phyloP scores from a whole-genome alignment of 768 basidiomycete genomes.

The Amanita pseudoporphyria region DNA sequence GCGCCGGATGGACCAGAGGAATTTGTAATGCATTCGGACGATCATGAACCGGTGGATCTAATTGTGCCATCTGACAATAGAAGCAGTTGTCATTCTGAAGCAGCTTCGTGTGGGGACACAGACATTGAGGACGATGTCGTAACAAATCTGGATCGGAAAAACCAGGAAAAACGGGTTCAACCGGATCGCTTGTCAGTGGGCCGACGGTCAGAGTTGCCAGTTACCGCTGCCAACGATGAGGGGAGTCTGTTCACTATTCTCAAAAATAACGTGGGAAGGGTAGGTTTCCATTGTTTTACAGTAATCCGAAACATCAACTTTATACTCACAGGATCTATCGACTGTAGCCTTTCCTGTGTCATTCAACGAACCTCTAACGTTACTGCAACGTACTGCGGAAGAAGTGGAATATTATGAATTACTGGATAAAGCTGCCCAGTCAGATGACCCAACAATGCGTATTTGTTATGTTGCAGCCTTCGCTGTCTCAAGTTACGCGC shows the following conservation, averaged over 20 bases:
- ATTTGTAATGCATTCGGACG: slow-evolving; percentile 49
- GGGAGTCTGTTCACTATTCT: slow-evolving; percentile 75
- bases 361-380: slow-evolving; percentile 82
- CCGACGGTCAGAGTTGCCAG: slow-evolving; percentile 51
- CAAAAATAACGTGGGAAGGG: slow-evolving; percentile 87
- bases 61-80: slow-evolving; percentile 26
- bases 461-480: slow-evolving; percentile 77
- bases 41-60: slow-evolving; percentile 24
- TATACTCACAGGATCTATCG: slow-evolving; percentile 54
- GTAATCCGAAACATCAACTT: neutral
- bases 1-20: slow-evolving; percentile 63
- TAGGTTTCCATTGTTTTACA: slow-evolving; percentile 17
- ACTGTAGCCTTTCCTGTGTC: slow-evolving; percentile 80
- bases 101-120: slow-evolving; percentile 44
- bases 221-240: slow-evolving; percentile 57
- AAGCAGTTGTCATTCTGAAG: slow-evolving; percentile 28
- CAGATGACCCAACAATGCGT: slow-evolving; percentile 51
- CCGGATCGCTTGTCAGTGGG: slow-evolving; percentile 21
- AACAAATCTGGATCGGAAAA: slow-evolving; percentile 1
- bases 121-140: slow-evolving; percentile 34
- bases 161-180: slow-evolving; percentile 8
- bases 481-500: slow-evolving; percentile 76
- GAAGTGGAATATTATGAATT: slow-evolving; percentile 73
- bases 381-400: slow-evolving; percentile 76
- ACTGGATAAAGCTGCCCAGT: slow-evolving; percentile 52